A percentile compares a stretch with the other conserved stretches of the same genome.
Evolutionary conservation across 345 rosid species (phyloP).

Genomic region (Brassica juncea): DNA sequence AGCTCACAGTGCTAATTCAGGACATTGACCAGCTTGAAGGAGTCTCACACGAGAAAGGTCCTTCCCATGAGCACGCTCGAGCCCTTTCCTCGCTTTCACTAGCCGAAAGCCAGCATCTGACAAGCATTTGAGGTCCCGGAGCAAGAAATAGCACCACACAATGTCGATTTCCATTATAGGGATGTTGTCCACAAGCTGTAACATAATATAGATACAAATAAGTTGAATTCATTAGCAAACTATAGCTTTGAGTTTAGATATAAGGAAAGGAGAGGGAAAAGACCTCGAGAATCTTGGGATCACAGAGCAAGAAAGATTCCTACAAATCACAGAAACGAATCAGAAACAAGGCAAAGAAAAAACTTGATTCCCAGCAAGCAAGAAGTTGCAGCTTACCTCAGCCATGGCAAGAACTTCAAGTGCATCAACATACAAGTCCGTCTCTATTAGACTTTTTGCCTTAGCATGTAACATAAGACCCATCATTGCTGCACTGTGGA

Average conservation of each 20-base stretch:
- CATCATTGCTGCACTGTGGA: slow-evolving; percentile 81
- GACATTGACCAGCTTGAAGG: slow-evolving; percentile 76
- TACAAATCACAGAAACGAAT: slow-evolving; percentile 32
- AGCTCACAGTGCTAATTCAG: slow-evolving; percentile 82
- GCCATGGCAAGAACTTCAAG: slow-evolving; percentile 89
- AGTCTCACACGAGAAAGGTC: slow-evolving; percentile 79
- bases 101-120: slow-evolving; percentile 88
- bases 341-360: not conserved
- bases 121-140: slow-evolving; percentile 75
- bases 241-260: slow-evolving; percentile 1
- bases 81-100: slow-evolving; percentile 81
- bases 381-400: slow-evolving; percentile 60
- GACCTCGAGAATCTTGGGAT: slow-evolving; percentile 80
- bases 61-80: slow-evolving; percentile 90
- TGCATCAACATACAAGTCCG: slow-evolving; percentile 69
- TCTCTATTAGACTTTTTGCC: slow-evolving; percentile 65
- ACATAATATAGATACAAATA: not conserved
- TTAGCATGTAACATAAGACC: slow-evolving; percentile 90
- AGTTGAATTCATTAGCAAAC: not conserved
- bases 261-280: slow-evolving; percentile 24
- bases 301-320: slow-evolving; percentile 92
- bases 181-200: slow-evolving; percentile 84
- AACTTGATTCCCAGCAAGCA: not conserved
- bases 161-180: slow-evolving; percentile 94
- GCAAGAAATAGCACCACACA: slow-evolving; percentile 98